phyloP scores from a whole-genome alignment of 345 rosid genomes.

The Populus deltoides region DNA sequence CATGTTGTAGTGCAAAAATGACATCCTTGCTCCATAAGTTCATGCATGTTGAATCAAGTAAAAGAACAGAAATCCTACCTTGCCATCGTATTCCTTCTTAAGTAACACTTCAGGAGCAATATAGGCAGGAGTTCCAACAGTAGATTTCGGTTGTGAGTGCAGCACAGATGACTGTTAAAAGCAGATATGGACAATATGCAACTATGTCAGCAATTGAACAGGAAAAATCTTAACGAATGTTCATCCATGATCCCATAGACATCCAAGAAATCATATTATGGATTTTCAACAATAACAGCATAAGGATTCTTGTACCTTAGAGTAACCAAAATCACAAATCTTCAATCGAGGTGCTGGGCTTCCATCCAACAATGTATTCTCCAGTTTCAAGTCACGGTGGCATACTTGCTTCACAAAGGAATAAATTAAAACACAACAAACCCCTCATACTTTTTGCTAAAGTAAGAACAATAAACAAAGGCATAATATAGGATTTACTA shows the following conservation, averaged over 20 bases:
- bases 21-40: background rate
- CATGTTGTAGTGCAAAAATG: background rate
- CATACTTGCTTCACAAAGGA: slow-evolving; percentile 73
- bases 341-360: slow-evolving; percentile 92
- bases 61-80: slow-evolving; percentile 49
- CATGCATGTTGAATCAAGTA: background rate
- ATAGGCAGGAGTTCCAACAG: slow-evolving; percentile 99
- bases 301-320: slow-evolving; percentile 56
- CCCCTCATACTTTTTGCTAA: slow-evolving; percentile 4
- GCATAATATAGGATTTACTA: slow-evolving; percentile 10
- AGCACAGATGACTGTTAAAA: slow-evolving; percentile 78
- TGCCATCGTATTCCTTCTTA: slow-evolving; percentile 96
- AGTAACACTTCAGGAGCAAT: slow-evolving; percentile 98
- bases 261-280: background rate
- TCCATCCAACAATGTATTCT: slow-evolving; percentile 93
- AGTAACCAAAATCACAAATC: slow-evolving; percentile 99
- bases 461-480: background rate
- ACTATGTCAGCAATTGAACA: slow-evolving; percentile 4
- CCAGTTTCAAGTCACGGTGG: slow-evolving; percentile 93
- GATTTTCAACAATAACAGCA: background rate
- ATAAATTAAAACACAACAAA: slow-evolving; percentile 5
- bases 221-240: background rate
- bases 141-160: slow-evolving; percentile 94
- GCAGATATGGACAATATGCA: slow-evolving; percentile 6
- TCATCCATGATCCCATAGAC: background rate